Base-by-base conservation (phyloP, 2,329 filamentous ascomycete species). In the Nemania sp. region DNA sequence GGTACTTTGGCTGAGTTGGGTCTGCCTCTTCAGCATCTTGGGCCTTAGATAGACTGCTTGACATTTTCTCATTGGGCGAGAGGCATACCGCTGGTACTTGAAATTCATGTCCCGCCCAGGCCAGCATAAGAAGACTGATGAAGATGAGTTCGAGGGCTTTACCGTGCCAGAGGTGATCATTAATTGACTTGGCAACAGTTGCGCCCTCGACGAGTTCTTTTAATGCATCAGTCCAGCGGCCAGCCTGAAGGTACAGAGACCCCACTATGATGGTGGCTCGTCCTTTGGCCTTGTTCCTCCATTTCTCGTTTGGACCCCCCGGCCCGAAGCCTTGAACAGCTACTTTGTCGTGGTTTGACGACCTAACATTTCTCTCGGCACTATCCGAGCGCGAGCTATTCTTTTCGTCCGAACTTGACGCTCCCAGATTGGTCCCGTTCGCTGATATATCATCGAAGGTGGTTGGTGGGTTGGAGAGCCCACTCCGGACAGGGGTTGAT, bases 121-220 rank as follows among this genome's bases (percentile, higher is more conserved):
- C 90, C 63, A 96, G 86, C 69, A 98, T 84, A 42, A 98, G 72
- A 67, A 98, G 82, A 71, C 90, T 92, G 25, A 96, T 82, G 48
- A 95, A 79, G 62, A 96, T 91, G 29, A 93, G 87, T 73, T 99
- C 96, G 18, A 99, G 81, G 1, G 92, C 93, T 76, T 98, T 98
- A 17, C 91, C 95, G 77, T 97, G 92, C 94, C 95, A 99, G n/a
- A 98, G 75, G 75, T 97, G 91, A 75, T 99, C 95, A 69, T 92
- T 93, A 60, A 90, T 84, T 39, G 87, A 87, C 68, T 91, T 89
- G 15, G 92, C 89, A 67, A 89, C 86, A 10, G 85, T 84, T 1
- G 90, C 92, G 55, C 90, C 91, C 62, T 97, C 94, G 10, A 87
- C 81, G 20, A 97, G 83, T 72, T 96, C 91, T 73, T 87, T 90